Evolutionary conservation across 108 stramenopile genomes (phyloP), one percentile per base, ranked within the genome.

Genomic region (Schizochytrium sp.): DNA sequence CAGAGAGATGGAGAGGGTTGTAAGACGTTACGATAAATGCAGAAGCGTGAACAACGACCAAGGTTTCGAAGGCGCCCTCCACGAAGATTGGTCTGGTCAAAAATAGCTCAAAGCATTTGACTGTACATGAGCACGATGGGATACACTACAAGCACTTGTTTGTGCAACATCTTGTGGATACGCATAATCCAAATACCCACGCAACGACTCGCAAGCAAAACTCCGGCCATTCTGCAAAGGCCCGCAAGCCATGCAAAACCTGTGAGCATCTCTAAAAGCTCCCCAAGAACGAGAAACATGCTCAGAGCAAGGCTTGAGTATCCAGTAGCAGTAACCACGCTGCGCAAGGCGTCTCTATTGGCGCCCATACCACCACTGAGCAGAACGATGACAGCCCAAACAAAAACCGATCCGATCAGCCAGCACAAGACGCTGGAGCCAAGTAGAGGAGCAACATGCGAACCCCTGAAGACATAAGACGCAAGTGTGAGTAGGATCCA

Each of bases 121-220:
- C 64, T 69, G 64, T 69, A 69, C 19, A 69, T 7, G 2, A 69
- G 64, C 10, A 69, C 64, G 28, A 69, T 69, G 42, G 64, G 64
- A 44, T 69, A 69, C 64, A 69, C 64, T 7, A 69, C 64, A 1
- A 69, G 64, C 10, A 69, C 64, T 15, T 69, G 64, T 44, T 69
- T 69, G 64, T 69, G 64, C 64, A 69, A 15, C 64, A 69, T 69
- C 28, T 69, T 69, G 64, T 69, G 64, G 44, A 69, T 69, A 44
- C 64, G 64, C 3, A 69, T 44, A 3, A 69, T 69, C 64, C 64
- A 69, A 5, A 69, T 69, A 15, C 64, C 64, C 64, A 69, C 64
- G 28, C 64, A 69, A 0, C 64, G 64, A 38, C 64, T 69, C 28
- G 64, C 64, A 0, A 69, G 64, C 40, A 69, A 7, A 44, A 69